These are phyloP conservation scores for Millerozyma acaciae DNA, from an alignment of 805 yeast species.

Conservation along the genomic window DNA sequence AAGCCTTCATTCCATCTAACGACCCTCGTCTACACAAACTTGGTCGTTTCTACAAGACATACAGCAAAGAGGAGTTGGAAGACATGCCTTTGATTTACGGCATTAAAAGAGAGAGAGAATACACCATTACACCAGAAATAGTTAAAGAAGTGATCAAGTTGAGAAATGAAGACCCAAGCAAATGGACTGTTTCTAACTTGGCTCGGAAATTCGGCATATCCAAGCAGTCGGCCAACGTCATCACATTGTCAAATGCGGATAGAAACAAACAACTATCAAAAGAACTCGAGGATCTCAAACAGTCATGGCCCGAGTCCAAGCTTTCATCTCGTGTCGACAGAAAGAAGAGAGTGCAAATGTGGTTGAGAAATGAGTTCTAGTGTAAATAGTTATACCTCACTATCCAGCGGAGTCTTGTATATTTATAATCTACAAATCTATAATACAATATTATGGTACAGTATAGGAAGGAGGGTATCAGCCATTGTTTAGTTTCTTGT, in stretches of 20 bases:
- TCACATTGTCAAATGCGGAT: slow-evolving; percentile 43
- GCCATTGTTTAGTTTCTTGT: slow-evolving; percentile 4
- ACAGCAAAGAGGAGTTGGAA: slow-evolving; percentile 29
- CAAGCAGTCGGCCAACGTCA: slow-evolving; percentile 25
- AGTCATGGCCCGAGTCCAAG: slow-evolving; percentile 47
- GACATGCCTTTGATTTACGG: slow-evolving; percentile 42
- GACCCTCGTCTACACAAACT: slow-evolving; percentile 53
- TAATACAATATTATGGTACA: slow-evolving; percentile 4
- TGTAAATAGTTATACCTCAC: slow-evolving; percentile 1
- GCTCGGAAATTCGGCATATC: slow-evolving; percentile 59
- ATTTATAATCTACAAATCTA: slow-evolving; percentile 1
- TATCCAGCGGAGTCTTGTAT: slow-evolving; percentile 2
- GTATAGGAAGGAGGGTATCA: background rate
- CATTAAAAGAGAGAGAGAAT: slow-evolving; percentile 37
- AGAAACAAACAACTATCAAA: slow-evolving; percentile 43
- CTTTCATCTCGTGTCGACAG: slow-evolving; percentile 52
- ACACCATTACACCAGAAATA: slow-evolving; percentile 55
- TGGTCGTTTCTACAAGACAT: slow-evolving; percentile 20
- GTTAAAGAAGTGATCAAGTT: slow-evolving; percentile 54
- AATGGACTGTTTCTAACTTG: slow-evolving; percentile 59
- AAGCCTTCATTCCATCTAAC: slow-evolving; percentile 57
- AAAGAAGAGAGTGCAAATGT: slow-evolving; percentile 52
- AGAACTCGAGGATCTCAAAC: slow-evolving; percentile 43
- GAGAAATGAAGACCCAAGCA: slow-evolving; percentile 54
- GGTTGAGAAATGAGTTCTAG: slow-evolving; percentile 59